phyloP scores from a whole-genome alignment of 768 basidiomycete genomes.

The Coprinopsis sp. region DNA sequence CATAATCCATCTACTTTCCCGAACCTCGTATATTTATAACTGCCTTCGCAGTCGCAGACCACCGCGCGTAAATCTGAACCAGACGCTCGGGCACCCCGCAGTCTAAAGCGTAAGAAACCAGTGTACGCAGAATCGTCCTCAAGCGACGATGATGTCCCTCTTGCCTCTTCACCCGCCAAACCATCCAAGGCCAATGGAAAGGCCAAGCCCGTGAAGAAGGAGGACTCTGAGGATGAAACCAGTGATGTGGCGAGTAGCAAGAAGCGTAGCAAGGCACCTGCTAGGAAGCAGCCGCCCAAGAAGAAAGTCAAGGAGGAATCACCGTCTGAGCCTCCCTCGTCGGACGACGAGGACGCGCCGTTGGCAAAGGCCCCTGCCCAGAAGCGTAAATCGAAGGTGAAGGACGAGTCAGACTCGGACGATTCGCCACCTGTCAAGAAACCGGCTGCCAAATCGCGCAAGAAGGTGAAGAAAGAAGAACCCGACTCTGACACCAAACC shows the following conservation, averaged over 20 bases:
- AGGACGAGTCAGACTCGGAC: conserved; percentile 48
- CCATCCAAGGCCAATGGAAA: conserved; percentile 36
- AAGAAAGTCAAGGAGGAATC: conserved; percentile 61
- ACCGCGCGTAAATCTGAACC: conserved; percentile 34
- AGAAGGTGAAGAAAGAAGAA: conserved; percentile 54
- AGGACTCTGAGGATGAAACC: conserved; percentile 36
- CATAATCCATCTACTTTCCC: conserved; percentile 3
- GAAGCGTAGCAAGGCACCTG: conserved; percentile 35
- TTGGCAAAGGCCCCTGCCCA: conserved; percentile 33
- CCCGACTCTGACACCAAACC: conserved; percentile 33
- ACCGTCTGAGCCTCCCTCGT: conserved; percentile 23
- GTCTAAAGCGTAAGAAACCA: conserved; percentile 59
- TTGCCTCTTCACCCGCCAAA: conserved; percentile 70
- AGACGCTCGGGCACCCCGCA: conserved; percentile 36
- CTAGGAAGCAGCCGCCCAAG: conserved; percentile 47
- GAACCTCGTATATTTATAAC: conserved; percentile 17
- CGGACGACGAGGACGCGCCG: conserved; percentile 35
- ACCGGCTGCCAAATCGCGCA: conserved; percentile 41
- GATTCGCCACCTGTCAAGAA: conserved; percentile 40
- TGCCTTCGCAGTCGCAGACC: conserved; percentile 47
- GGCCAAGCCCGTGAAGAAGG: conserved; percentile 22
- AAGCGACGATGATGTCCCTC: conserved; percentile 67
- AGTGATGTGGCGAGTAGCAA: conserved; percentile 38
- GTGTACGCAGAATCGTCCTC: conserved; percentile 54
- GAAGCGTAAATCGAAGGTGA: conserved; percentile 46